A percentile compares a stretch with the other conserved stretches of the same genome.
Conservation (phyloP, 1,284 basidiomycete genomes). For the Puccinia hordei region DNA sequence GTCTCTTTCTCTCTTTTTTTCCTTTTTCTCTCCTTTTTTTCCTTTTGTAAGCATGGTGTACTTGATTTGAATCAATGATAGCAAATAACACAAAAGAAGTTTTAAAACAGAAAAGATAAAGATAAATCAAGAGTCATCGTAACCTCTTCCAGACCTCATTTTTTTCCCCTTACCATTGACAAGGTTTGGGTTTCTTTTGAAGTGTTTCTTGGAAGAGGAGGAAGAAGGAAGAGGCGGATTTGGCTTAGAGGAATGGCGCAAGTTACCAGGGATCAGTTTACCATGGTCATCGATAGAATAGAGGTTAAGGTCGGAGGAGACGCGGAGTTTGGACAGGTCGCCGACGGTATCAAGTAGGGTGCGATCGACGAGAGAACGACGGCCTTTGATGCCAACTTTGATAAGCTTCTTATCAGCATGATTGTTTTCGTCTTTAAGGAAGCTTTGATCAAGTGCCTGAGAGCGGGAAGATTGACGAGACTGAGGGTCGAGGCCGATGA, state of each 20-base stretch:
- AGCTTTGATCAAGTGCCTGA: constrained; percentile 73
- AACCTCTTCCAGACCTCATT: constrained; percentile 84
- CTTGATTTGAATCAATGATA: too few species aligned
- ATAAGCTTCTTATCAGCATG: constrained; percentile 1
- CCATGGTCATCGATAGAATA: constrained; percentile 64
- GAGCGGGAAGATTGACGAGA: constrained; percentile 55
- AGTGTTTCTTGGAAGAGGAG: constrained; percentile 74
- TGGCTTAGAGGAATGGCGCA: constrained; percentile 66
- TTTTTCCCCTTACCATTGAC: constrained; percentile 67
- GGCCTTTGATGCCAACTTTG: constrained; percentile 52
- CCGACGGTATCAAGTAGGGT: neutral
- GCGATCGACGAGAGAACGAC: constrained; percentile 41
- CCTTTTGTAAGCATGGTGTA: too few species aligned
- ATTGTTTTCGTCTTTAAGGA: constrained; percentile 66
- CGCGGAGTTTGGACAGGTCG: neutral
- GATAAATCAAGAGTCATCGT: constrained; percentile 64
- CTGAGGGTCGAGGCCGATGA: constrained; percentile 54
- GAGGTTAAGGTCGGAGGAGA: constrained; percentile 2
- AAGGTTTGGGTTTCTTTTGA: constrained; percentile 69
- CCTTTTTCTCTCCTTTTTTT: too few species aligned
- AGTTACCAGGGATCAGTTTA: constrained; percentile 67
- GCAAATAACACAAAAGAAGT: too few species aligned
- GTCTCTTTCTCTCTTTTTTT: too few species aligned
- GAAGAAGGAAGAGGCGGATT: constrained; percentile 74
- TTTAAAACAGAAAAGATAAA: neutral